phyloP scores from a whole-genome alignment of 1,139 yeast species.

The Sugiyamaella novakii region DNA sequence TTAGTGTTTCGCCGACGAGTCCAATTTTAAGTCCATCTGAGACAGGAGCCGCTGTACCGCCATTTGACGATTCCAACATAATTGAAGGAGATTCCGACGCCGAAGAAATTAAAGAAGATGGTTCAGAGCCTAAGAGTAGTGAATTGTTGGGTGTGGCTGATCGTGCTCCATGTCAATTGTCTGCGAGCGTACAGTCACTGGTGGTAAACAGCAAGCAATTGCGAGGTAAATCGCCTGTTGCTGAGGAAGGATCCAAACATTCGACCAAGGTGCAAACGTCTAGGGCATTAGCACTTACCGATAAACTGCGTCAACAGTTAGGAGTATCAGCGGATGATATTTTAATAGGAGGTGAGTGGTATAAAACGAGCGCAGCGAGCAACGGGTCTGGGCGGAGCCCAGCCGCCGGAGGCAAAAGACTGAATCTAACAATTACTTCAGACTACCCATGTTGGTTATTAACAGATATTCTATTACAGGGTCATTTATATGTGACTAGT shows the following conservation, averaged over 20 bases:
- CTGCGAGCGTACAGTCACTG: conserved; percentile 14
- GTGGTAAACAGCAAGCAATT: conserved; percentile 1
- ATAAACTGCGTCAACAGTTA: conserved; percentile 33
- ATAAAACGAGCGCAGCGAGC: background rate
- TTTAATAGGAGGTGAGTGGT: conserved; percentile 34
- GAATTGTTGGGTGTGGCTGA: background rate
- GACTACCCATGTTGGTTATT: conserved; percentile 77
- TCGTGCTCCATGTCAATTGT: conserved; percentile 12
- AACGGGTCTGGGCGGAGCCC: too few species aligned
- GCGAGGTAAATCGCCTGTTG: conserved; percentile 6
- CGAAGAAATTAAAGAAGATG: background rate
- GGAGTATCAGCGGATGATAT: conserved; percentile 35
- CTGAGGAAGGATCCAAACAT: background rate
- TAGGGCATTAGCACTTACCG: conserved; percentile 34
- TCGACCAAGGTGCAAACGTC: conserved; percentile 23
- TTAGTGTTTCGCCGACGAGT: conserved; percentile 8
- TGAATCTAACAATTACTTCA: conserved; percentile 10
- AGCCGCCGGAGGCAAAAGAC: too few species aligned
- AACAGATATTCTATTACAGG: conserved; percentile 81
- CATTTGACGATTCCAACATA: background rate
- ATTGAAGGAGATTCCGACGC: background rate
- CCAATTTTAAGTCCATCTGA: conserved; percentile 8
- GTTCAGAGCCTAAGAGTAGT: background rate
- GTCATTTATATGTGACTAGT: conserved; percentile 74
- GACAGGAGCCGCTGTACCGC: background rate